Evolutionary conservation across 75 land plant genomes (phyloP).

Genomic region (Picea glauca): DNA sequence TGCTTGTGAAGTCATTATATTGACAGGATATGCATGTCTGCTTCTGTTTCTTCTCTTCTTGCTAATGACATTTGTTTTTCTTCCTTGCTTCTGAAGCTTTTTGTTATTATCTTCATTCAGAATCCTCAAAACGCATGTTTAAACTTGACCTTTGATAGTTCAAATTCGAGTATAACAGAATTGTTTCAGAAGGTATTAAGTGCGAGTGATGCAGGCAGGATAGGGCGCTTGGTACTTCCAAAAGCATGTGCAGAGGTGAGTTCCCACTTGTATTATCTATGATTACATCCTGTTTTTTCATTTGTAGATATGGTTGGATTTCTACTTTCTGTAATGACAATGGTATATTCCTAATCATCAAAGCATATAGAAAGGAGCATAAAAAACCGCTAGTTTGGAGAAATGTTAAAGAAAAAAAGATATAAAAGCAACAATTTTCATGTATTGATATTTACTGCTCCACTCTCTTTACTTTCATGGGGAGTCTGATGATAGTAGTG

Average conservation of each 20-base stretch:
- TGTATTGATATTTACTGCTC: no score
- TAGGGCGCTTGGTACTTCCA: conserved; percentile 93
- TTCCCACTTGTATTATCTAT: background rate
- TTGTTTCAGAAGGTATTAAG: conserved; percentile 90
- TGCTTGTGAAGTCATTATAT: background rate
- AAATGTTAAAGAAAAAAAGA: background rate
- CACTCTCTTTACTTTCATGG: background rate
- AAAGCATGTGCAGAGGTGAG: conserved; percentile 98
- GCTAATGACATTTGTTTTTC: conserved; percentile 17
- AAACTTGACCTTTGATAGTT: conserved; percentile 40
- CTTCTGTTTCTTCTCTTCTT: background rate
- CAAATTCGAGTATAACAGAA: conserved; percentile 75
- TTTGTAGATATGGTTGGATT: background rate
- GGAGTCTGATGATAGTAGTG: background rate
- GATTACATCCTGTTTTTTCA: background rate
- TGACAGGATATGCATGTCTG: background rate
- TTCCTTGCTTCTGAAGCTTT: background rate
- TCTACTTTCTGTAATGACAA: background rate
- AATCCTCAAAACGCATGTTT: background rate
- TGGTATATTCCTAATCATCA: background rate
- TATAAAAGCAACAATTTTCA: background rate
- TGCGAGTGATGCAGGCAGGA: conserved; percentile 97
- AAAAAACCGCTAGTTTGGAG: background rate
- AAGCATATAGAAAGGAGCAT: background rate
- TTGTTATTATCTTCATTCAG: background rate